Percentiles rank a stretch among this genome's conserved stretches.
Conservation (phyloP, 441 rosid genomes). For the Bocquillonia castaneifolia region DNA sequence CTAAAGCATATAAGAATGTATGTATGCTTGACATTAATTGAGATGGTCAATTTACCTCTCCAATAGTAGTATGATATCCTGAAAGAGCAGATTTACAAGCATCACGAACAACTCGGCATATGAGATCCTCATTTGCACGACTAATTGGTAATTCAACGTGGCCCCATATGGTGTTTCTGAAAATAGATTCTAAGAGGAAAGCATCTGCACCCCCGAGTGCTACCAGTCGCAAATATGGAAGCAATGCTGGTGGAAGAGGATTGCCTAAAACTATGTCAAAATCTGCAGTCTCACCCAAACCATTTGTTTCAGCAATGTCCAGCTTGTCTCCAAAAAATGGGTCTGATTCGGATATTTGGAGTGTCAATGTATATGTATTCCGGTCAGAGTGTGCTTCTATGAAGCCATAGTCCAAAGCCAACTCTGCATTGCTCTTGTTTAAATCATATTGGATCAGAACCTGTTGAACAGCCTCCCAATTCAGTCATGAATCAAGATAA, state of each 20-base stretch:
- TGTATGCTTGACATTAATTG: neutral
- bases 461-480: conserved; percentile 33
- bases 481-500: conserved; percentile 15
- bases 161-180: conserved; percentile 77
- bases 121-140: conserved; percentile 72
- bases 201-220: conserved; percentile 84
- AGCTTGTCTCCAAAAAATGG: conserved; percentile 75
- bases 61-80: conserved; percentile 57
- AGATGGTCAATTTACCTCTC: conserved; percentile 51
- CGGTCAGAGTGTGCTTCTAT: conserved; percentile 59
- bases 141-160: conserved; percentile 84
- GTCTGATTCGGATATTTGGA: conserved; percentile 65
- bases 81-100: conserved; percentile 89
- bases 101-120: conserved; percentile 66
- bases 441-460: conserved; percentile 79
- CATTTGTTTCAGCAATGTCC: conserved; percentile 76
- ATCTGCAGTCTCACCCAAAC: conserved; percentile 55
- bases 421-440: conserved; percentile 80
- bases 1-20: neutral
- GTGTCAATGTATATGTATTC: conserved; percentile 63
- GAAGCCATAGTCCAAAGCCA: conserved; percentile 90
- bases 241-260: conserved; percentile 66
- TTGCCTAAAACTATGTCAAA: conserved; percentile 60
- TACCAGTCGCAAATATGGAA: conserved; percentile 69
- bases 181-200: conserved; percentile 81